These are phyloP conservation scores for Aspergillus amoenus DNA, from an alignment of 2,329 filamentous ascomycete genomes.

Conservation along the genomic window DNA sequence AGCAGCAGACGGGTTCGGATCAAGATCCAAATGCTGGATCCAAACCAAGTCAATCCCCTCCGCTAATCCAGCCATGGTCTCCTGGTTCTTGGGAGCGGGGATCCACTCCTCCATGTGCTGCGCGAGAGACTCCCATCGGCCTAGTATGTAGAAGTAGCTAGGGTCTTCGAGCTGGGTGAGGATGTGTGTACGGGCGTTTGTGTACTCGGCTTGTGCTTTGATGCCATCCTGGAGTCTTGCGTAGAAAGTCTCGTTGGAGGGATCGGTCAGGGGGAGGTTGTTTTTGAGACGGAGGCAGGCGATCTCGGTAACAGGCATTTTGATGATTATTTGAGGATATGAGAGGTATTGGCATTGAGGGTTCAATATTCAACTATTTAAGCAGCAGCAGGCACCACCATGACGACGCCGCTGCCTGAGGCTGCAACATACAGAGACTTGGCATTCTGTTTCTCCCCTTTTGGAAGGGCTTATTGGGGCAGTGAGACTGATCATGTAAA, in stretches of 20 bases:
- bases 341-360: background rate
- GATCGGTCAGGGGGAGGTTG: background rate
- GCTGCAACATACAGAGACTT: no score
- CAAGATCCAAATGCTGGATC: conserved; percentile 44
- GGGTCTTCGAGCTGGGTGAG: conserved; percentile 46
- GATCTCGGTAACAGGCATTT: conserved; percentile 5
- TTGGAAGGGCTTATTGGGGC: no score
- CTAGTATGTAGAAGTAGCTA: conserved; percentile 44
- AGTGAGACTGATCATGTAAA: no score
- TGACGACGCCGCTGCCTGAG: no score
- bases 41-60: conserved; percentile 42
- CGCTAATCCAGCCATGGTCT: conserved; percentile 36
- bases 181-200: background rate
- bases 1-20: background rate
- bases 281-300: conserved; percentile 4
- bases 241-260: background rate
- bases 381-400: background rate
- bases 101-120: conserved; percentile 47
- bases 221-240: background rate
- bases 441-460: no score
- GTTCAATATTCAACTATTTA: no score
- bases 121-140: conserved; percentile 45
- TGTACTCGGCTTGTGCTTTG: background rate
- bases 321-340: background rate
- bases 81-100: conserved; percentile 43